Evolutionary conservation across 768 basidiomycete species (phyloP), one percentile per base, ranked within the genome.

Genomic region (Hypholoma sublateritium): DNA sequence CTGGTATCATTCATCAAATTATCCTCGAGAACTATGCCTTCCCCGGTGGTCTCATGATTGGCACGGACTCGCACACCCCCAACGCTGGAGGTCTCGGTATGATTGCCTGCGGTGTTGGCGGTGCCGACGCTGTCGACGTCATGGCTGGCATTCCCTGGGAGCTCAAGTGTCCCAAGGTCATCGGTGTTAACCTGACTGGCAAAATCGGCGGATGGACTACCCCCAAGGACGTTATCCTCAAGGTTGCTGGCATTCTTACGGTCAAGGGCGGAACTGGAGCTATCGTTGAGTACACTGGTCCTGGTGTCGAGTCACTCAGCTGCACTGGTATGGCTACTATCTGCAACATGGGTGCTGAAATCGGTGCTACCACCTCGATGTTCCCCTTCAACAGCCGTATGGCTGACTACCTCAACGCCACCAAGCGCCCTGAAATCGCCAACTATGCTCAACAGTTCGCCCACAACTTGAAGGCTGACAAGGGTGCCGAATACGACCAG

Each of bases 291-390:
- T 99, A 99, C 80, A 87, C 80, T 64, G 96, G 96, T 62, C 74
- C 94, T 68, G 96, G 96, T 81, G 90, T 98, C 60, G 90, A 96
- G 69, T 93, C 93, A 34, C 84, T 99, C 59, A 97, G 95, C 47
- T 93, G 91, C 84, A 99, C 96, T 47, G 96, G 96, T 74, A 97
- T 98, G 95, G 96, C 93, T 51, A 98, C 96, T 19, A 96, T 99
- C 68, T 98, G 96, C 75, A 99, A 98, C 86, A 99, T 98, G 96
- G 96, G 96, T 81, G 96, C 96, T 65, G 96, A 99, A 76, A 98
- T 98, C 67, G 96, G 96, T 71, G 97, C 97, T 36, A 99, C 97
- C 9, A 98, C 97, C 19, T 98, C 96, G 16, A 76, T 98, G 65
- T 99, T 99, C 93, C 97, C 97, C 66, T 98, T 91, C 87, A 99